These are phyloP conservation scores for Apiotrichum sp. DNA, from an alignment of 1,284 basidiomycete genomes.

Conservation along the genomic window DNA sequence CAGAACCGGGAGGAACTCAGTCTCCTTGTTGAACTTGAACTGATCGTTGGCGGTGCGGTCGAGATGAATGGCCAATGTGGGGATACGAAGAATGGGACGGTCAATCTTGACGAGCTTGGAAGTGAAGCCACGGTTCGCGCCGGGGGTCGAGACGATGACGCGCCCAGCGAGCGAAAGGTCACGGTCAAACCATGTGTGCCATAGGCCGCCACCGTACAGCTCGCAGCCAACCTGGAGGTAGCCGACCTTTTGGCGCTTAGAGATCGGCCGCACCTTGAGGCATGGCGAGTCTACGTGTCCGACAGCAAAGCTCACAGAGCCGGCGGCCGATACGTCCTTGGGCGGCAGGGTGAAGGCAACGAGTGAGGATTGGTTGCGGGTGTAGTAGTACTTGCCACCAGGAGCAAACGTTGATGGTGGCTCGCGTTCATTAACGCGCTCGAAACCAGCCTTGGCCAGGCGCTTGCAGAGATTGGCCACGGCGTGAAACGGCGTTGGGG, in stretches of 20 bases:
- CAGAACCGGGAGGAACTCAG: conserved; percentile 73
- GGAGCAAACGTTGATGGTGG: conserved; percentile 52
- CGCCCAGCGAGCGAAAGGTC: conserved; percentile 87
- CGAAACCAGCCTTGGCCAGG: conserved; percentile 54
- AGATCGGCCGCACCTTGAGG: conserved; percentile 70
- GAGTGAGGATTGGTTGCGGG: conserved; percentile 74
- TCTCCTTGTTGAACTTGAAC: conserved; percentile 84
- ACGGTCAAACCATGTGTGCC: conserved; percentile 83
- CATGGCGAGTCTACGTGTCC: conserved; percentile 91
- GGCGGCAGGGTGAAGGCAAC: conserved; percentile 80
- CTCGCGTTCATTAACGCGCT: conserved; percentile 55
- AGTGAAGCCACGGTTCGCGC: conserved; percentile 52
- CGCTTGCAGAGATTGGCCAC: conserved; percentile 61
- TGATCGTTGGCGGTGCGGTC: conserved; percentile 67
- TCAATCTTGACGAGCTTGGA: conserved; percentile 84
- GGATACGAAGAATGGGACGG: conserved; percentile 77
- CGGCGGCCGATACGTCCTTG: conserved; percentile 55
- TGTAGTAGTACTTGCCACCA: conserved; percentile 69
- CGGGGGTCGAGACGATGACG: conserved; percentile 60
- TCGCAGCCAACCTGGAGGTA: conserved; percentile 62
- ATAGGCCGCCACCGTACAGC: conserved; percentile 74
- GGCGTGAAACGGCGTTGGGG: conserved; percentile 94
- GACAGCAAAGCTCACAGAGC: conserved; percentile 67
- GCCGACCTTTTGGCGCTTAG: conserved; percentile 57
- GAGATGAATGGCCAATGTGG: conserved; percentile 71